These are phyloP conservation scores for Agrostemma githago DNA, from an alignment of 148 eudicot genomes.

Conservation along the genomic window DNA sequence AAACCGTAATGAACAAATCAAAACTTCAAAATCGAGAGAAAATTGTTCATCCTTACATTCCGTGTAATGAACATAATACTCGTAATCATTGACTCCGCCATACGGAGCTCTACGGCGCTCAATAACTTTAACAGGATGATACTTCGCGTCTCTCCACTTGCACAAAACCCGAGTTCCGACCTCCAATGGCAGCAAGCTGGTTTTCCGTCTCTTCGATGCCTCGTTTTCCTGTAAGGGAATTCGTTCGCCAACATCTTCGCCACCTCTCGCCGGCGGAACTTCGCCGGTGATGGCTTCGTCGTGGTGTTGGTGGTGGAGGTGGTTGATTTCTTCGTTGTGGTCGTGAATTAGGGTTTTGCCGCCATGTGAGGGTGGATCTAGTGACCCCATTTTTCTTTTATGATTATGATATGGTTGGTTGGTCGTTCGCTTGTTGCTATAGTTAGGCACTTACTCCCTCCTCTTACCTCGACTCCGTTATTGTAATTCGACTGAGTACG, in stretches of 20 bases:
- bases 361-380: slow-evolving; percentile 51
- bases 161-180: slow-evolving; percentile 83
- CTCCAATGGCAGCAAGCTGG: slow-evolving; percentile 52
- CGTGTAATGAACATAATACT: slow-evolving; percentile 91
- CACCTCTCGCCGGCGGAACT: slow-evolving; percentile 9
- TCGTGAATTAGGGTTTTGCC: slow-evolving; percentile 34
- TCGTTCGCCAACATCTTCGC: slow-evolving; percentile 15
- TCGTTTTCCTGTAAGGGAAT: slow-evolving; percentile 35
- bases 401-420: too few species aligned
- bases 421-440: too few species aligned
- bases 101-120: slow-evolving; percentile 55
- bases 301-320: slow-evolving; percentile 24
- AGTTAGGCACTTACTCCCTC: too few species aligned
- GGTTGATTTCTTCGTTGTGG: slow-evolving; percentile 32
- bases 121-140: slow-evolving; percentile 84
- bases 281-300: slow-evolving; percentile 11
- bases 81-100: slow-evolving; percentile 61
- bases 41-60: slow-evolving; percentile 44
- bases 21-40: not conserved
- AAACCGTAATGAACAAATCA: not conserved
- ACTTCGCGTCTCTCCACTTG: slow-evolving; percentile 80
- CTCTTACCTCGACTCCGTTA: too few species aligned
- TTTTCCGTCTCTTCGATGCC: slow-evolving; percentile 29
- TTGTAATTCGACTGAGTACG: too few species aligned
- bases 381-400: slow-evolving; percentile 68